These are phyloP conservation scores for Tylopilus rubrobrunneus DNA, from an alignment of 768 basidiomycete species.

Conservation along the genomic window DNA sequence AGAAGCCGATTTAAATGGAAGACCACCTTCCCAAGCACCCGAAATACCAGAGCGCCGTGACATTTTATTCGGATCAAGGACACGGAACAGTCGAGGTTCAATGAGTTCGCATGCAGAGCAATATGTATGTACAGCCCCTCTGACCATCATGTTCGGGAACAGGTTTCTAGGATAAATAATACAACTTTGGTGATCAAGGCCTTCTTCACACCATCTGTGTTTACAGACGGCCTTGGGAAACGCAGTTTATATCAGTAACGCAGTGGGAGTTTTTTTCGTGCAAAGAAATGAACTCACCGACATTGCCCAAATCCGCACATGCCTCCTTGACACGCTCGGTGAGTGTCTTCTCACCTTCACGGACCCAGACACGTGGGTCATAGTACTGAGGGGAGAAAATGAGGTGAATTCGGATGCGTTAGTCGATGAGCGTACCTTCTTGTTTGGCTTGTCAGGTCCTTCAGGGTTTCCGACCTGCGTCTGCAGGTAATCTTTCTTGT, in stretches of 20 bases:
- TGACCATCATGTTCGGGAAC: background rate
- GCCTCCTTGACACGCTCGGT: slow-evolving; percentile 85
- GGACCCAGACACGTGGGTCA: slow-evolving; percentile 97
- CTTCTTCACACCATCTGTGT: background rate
- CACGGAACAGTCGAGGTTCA: background rate
- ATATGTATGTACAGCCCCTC: background rate
- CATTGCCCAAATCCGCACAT: slow-evolving; percentile 83
- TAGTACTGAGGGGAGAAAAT: slow-evolving; percentile 54
- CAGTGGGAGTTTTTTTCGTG: background rate
- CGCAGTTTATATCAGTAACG: background rate
- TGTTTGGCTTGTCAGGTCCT: slow-evolving; percentile 96
- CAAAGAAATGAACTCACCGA: slow-evolving; percentile 35
- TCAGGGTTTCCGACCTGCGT: slow-evolving; percentile 97
- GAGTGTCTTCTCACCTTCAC: slow-evolving; percentile 97
- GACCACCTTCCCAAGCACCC: background rate
- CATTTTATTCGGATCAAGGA: background rate
- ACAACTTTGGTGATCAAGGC: background rate
- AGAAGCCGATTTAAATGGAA: slow-evolving; percentile 9
- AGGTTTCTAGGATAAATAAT: slow-evolving; percentile 17
- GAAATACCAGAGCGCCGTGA: too few species aligned
- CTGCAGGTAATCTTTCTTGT: slow-evolving; percentile 84
- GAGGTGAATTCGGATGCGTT: background rate
- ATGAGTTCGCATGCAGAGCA: background rate
- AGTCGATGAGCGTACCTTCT: slow-evolving; percentile 61
- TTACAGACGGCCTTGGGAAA: slow-evolving; percentile 23